These are phyloP conservation scores for Arabidopsis lyrata DNA, from an alignment of 441 rosid species.

Conservation along the genomic window DNA sequence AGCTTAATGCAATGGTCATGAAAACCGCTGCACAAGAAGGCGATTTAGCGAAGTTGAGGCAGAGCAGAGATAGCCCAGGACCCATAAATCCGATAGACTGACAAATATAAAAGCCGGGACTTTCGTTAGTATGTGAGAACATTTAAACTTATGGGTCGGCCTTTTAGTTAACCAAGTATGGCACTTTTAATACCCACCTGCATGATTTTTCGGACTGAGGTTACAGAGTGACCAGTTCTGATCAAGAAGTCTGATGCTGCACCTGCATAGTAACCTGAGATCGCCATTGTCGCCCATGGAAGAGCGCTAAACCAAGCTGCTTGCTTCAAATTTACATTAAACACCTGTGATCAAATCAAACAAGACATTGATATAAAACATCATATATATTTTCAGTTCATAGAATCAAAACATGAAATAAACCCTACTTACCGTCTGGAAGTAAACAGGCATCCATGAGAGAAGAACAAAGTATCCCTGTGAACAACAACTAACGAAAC, in stretches of 20 bases:
- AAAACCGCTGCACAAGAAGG: conserved; percentile 68
- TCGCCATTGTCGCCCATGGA: conserved; percentile 99
- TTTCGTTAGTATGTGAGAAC: background rate
- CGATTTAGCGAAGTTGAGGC: conserved; percentile 76
- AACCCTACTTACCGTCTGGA: conserved; percentile 68
- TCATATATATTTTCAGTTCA: background rate
- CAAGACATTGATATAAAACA: background rate
- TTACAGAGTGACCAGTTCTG: conserved; percentile 74
- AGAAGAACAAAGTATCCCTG: conserved; percentile 99
- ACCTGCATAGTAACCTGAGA: conserved; percentile 84
- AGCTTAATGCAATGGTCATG: conserved; percentile 79
- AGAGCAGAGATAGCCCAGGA: conserved; percentile 80
- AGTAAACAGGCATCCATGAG: conserved; percentile 98
- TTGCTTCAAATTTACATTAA: conserved; percentile 82
- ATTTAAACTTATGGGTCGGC: too few relatives aligned
- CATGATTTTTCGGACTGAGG: conserved; percentile 85
- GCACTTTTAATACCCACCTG: conserved; percentile 58
- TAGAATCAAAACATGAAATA: background rate
- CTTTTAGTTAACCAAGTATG: too few relatives aligned
- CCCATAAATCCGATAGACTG: conserved; percentile 93
- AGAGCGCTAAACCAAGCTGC: conserved; percentile 99
- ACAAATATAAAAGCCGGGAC: conserved; percentile 36
- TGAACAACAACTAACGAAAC: conserved; percentile 30
- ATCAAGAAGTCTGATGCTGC: conserved; percentile 68
- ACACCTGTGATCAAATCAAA: conserved; percentile 55